Evolutionary conservation across 2,329 filamentous ascomycete genomes (phyloP), one percentile per base, ranked within the genome.

Genomic region (Aureobasidium vineae): DNA sequence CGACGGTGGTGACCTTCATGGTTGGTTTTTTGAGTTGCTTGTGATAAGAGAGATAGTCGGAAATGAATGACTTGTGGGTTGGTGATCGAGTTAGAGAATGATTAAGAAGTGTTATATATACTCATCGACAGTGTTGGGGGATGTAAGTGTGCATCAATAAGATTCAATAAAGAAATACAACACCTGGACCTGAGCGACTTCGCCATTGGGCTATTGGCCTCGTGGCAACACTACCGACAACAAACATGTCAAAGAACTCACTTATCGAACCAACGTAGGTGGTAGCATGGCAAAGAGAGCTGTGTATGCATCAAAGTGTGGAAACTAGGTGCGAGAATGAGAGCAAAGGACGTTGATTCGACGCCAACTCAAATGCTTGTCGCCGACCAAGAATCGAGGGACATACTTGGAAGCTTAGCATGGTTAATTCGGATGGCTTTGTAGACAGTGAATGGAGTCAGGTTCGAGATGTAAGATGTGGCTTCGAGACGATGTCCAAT

Each of bases 1-100:
- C 50, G 33, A 64, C 43, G 33, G 68, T 28, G 52, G 57, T 66
- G 59, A 68, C 65, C 43, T 75, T 77, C 40, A 75, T 81, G 26
- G 76, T 78, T n/a, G 79, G 80, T 60, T 47, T 79, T 61, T 80
- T 79, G 70, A 81, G 80, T 41, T 31, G 41, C 43, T 68, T 50
- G 50, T 65, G 13, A 54, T 56, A 16, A 23, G 19, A 23, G 33
- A 50, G 19, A 59, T 69, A 63, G 56, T 67, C 68, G 66, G 36
- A 23, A 71, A 73, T 66, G 71, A 73, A 67, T 70, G 72, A 72
- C 69, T 73, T 69, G 66, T 69, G 65, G 69, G 68, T 71, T 66
- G 63, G 68, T 65, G 67, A 63, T 47, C 45, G 68, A 45, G 52
- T 63, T 60, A 50, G 64, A 70, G 70, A 70, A 72, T 70, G 66